Evolutionary conservation across 495 filamentous ascomycete species (phyloP), one percentile per base, ranked within the genome.

Genomic region (Penicillium waksmanii): DNA sequence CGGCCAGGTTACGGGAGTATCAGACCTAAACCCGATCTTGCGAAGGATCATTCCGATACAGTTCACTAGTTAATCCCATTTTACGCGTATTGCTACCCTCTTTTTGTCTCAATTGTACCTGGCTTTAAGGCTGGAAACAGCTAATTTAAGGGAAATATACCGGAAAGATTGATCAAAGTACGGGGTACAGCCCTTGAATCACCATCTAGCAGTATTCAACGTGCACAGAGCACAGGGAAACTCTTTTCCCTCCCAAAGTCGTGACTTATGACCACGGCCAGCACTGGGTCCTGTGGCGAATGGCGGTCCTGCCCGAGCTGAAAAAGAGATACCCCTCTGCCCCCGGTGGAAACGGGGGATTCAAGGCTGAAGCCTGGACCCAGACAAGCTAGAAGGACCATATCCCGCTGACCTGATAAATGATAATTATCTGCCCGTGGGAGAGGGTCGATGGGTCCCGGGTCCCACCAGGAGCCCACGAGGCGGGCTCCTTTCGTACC

Each of bases 201-300:
- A 50, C 21, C 8, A 25, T 38, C 9, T 43, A 15, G 21, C 34
- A 53, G 12, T 40, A 40, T 25, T 27, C 15, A 54, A 40, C 57
- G 58, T 67, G 55, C 38, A 19, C 54, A 51, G 53, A 63, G 50
- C 38, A 53, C 42, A 44, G 17, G 48, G 35, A 51, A 42, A 19
- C 23, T 53, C 33, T 8, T 19, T 36, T 27, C 50, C 27, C 27
- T 31, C 27, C 27, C 27, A 31, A 31, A 9, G 42, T 48, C 23
- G 23, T 27, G 8, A 46, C 21, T 60, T 58, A 66, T 56, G 27
- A 43, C 59, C 65, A 68, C 60, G 63, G 51, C 60, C 66, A 58
- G 52, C 7, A 44, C 34, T 42, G 50, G n/a, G 50, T 47, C 62
- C 51, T 55, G 66, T 69, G 64, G 64, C 66, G 44, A 67, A 69